A percentile compares a stretch with the other conserved stretches of the same genome.
phyloP scores from a whole-genome alignment of 2,329 filamentous ascomycete species.

The Diaporthe amygdali region DNA sequence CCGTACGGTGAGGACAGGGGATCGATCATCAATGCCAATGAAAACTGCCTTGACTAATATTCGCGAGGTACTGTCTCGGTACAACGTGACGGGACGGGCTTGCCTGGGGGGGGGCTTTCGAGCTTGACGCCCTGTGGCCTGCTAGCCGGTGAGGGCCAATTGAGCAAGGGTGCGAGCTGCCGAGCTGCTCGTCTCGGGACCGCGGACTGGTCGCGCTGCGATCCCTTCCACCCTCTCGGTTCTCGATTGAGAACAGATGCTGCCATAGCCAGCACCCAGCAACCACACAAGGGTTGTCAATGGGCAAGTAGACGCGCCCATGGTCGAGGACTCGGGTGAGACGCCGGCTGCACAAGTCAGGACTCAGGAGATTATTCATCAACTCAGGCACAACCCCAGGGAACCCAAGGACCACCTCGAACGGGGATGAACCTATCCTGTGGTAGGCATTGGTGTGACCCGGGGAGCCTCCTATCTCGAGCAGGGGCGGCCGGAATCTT shows the following conservation, averaged over 20 bases:
- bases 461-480: slow-evolving; percentile 11
- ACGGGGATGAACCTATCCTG: slow-evolving; percentile 23
- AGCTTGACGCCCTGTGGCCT: not conserved
- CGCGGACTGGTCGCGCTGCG: slow-evolving; percentile 3
- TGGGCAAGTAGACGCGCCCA: not conserved
- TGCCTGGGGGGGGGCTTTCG: not conserved
- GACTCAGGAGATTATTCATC: slow-evolving; percentile 15
- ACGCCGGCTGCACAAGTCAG: not conserved
- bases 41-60: slow-evolving; percentile 9
- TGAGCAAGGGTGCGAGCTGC: not conserved
- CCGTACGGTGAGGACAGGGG: slow-evolving; percentile 16
- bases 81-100: slow-evolving; percentile 18
- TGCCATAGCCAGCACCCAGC: not conserved
- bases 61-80: slow-evolving; percentile 10
- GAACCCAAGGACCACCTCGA: not conserved
- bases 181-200: slow-evolving; percentile 9
- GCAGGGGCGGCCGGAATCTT: not conserved
- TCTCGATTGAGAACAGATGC: not conserved
- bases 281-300: not conserved
- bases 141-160: not conserved
- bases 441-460: not conserved
- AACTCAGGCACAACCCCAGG: slow-evolving; percentile 5
- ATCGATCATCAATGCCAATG: not conserved
- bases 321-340: not conserved
- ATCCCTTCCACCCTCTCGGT: not conserved